Percentiles rank a stretch among this genome's conserved stretches.
Evolutionary conservation across 768 basidiomycete species (phyloP).

Genomic region (Lentinula sp.): DNA sequence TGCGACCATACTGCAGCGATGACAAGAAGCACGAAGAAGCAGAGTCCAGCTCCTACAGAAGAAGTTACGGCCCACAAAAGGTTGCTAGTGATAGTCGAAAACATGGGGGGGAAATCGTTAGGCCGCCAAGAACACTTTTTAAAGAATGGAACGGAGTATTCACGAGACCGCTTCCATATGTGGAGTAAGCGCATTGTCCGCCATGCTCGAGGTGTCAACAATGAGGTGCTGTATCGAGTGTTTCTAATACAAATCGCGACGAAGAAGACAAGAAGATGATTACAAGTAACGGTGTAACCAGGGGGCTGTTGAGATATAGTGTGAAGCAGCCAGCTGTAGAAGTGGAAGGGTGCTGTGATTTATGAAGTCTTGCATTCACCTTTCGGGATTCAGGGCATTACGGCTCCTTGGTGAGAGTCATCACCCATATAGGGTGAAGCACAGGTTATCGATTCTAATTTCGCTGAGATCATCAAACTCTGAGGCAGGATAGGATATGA

Average conservation of each 20-base stretch:
- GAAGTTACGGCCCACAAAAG: conserved; percentile 6
- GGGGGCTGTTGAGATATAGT: no score
- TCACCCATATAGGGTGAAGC: background rate
- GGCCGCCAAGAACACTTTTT: background rate
- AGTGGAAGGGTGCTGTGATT: background rate
- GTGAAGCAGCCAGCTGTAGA: background rate
- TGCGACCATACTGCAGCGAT: conserved; percentile 10
- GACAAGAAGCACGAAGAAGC: conserved; percentile 12
- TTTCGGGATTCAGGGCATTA: background rate
- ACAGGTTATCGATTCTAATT: background rate
- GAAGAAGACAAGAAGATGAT: background rate
- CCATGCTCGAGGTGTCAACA: background rate
- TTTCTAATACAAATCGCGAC: background rate
- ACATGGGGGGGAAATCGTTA: background rate
- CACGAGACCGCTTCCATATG: background rate
- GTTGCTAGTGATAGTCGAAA: conserved; percentile 1
- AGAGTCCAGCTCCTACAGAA: conserved; percentile 13
- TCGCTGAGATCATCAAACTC: background rate
- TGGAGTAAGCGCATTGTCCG: background rate
- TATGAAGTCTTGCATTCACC: background rate
- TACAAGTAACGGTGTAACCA: background rate
- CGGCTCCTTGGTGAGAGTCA: background rate
- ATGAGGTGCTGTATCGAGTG: background rate
- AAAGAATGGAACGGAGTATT: background rate
- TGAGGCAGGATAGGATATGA: background rate